Base-by-base conservation (phyloP, 2,329 filamentous ascomycete genomes). In the Aspergillus alliaceus region DNA sequence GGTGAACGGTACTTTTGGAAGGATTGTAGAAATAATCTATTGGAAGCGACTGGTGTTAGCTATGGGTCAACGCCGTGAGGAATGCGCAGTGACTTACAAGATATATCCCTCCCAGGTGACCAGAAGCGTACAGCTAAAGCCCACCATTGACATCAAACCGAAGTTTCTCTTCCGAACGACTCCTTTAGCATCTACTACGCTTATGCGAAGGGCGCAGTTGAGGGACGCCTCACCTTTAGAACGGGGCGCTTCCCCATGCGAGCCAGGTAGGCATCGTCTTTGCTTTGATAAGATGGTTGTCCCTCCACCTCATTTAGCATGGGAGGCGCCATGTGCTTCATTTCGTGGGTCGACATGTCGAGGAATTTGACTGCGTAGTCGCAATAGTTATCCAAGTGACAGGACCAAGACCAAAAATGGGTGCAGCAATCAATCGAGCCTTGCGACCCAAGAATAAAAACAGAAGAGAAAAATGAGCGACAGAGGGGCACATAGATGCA, bases 191-290 rank as follows among this genome's bases (percentile, higher is more conserved):
- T 24, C 6, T n/a, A 1, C 6, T n/a, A 6, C 14, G 5, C 3
- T 7, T 34, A 11, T 1, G 12, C 3, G 40, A n/a, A 18, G 12
- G 7, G 6, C 2, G 22, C 52, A n/a, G 8, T 7, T 1, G 8
- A 20, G 9, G 20, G 18, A 2, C 5, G 3, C 37, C 53, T 34
- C 56, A 69, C 78, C 59, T 77, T 75, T 58, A 83, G 71, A 42
- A 82, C 78, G 54, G 82, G 80, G 18, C 72, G 70, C 68, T 82
- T 82, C 37, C 80, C 80, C 75, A 83, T 74, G n/a, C 80, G 76
- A 29, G 72, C 70, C 77, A 82, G 80, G 56, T 83, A 75, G 27
- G 65, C 66, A 24, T 75, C 71, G 63, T 81, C 79, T 34, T 66
- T 57, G 22, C 65, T 59, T n/a, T 62, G 66, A 25, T 51, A 61